Base-by-base conservation (phyloP, 2,329 filamentous ascomycete species). In the Juglanconis oblonga region DNA sequence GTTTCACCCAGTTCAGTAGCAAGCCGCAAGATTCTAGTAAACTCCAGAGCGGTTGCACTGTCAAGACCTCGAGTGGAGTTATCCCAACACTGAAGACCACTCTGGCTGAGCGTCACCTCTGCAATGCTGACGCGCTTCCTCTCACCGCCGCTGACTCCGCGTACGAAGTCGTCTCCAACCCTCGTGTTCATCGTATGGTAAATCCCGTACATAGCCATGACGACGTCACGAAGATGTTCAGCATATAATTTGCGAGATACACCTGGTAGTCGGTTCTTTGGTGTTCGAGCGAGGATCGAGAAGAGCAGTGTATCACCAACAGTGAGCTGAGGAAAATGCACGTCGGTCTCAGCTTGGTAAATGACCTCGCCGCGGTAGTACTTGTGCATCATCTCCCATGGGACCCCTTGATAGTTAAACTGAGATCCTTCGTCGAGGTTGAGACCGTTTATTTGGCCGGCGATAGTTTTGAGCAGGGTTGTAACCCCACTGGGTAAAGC, bases 271-370 rank as follows among this genome's bases (percentile, higher is more conserved):
- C 87, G 78, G 55, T 87, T 83, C 1, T 84, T 82, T 0, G 89
- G 89, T 0, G 89, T 89, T 55, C 88, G 80, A 1, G 86, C 85
- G 54, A 86, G 83, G 1, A 90, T 81, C 0, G 90, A 90, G 69
- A 93, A 93, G 54, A 85, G 80, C 0, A 94, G 77, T 0, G 90
- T 94, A 64, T 91, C 82, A 1, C 87, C 85, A 10, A 93, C 89
- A 0, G 87, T 91, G 29, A 95, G 76, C n/a, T 90, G 87, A 0
- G 90, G 87, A 64, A 92, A 93, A 69, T 93, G 90, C 33, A 88
- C 80, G 69, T 92, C 89, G 33, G 82, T 80, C 74, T 94, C 90
- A 13, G 91, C 87, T 66, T 91, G 92, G 71, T 94, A 93, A 11
- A 91, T 78, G 1, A 87, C 80, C 71, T 86, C 87, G 45, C 86